Conservation (phyloP, 306 rosid species). For the Vachellia pachyceras region DNA sequence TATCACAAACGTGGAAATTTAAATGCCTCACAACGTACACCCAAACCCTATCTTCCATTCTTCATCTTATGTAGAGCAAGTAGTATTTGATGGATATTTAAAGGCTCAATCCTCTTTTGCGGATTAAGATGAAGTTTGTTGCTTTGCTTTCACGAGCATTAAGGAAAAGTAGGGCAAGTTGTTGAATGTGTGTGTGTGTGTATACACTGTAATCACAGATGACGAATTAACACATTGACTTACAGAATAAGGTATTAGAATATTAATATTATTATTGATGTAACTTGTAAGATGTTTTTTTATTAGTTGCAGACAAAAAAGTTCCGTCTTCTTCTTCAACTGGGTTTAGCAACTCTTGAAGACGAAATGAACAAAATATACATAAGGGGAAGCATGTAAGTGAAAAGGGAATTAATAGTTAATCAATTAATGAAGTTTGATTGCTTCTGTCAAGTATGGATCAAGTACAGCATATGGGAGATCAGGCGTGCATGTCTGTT, state of each 20-base stretch:
- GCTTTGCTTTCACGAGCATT: not conserved
- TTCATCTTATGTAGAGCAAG: not conserved
- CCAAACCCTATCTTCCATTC: not conserved
- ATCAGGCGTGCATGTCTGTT: conserved; percentile 24
- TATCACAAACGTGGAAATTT: not conserved
- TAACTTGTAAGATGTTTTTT: not conserved
- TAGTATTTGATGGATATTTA: not conserved
- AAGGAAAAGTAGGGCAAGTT: not conserved
- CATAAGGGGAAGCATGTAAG: not conserved
- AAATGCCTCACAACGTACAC: not conserved
- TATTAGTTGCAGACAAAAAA: not conserved
- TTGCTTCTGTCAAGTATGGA: not conserved
- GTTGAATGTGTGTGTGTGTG: not conserved
- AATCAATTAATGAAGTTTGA: not conserved
- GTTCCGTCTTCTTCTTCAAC: not conserved
- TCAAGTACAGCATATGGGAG: not conserved
- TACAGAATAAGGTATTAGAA: not conserved
- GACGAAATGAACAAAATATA: not conserved
- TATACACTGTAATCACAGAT: not conserved
- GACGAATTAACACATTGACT: not conserved
- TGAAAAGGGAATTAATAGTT: not conserved
- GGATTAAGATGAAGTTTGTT: not conserved
- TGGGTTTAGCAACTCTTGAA: not conserved
- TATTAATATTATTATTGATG: not conserved
- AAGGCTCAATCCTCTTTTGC: not conserved